A percentile compares a stretch with the other conserved stretches of the same genome.
These are phyloP conservation scores for Candida sp. DNA, from an alignment of 1,139 yeast species.

Conservation along the genomic window DNA sequence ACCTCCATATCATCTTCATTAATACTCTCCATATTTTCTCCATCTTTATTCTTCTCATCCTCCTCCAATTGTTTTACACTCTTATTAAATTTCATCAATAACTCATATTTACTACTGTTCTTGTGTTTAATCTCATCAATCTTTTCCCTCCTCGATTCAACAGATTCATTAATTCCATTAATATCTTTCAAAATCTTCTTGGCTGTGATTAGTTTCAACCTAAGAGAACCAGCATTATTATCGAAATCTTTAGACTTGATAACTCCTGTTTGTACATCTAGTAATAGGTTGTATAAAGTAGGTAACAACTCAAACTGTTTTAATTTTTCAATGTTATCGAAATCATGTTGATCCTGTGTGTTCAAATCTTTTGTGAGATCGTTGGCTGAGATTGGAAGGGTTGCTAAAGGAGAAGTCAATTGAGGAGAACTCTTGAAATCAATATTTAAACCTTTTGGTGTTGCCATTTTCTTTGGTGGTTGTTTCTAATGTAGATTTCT, in stretches of 20 bases:
- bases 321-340: constrained; percentile 24
- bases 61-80: constrained; percentile 6
- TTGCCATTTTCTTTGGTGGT: constrained; percentile 2
- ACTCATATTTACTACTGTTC: constrained; percentile 22
- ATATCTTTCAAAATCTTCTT: constrained; percentile 30
- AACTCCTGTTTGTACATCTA: constrained; percentile 31
- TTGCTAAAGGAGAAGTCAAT: constrained; percentile 1
- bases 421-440: not conserved
- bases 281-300: constrained; percentile 34
- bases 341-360: constrained; percentile 8
- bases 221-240: constrained; percentile 39
- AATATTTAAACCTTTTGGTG: not conserved
- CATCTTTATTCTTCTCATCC: not conserved
- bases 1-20: too few species aligned
- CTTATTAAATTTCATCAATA: constrained; percentile 18
- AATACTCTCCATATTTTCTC: not conserved
- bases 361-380: constrained; percentile 5
- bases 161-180: constrained; percentile 38
- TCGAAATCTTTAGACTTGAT: constrained; percentile 44
- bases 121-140: constrained; percentile 23
- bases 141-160: constrained; percentile 22
- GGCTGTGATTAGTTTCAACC: constrained; percentile 32
- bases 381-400: not conserved
- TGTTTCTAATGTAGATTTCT: not conserved
- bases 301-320: constrained; percentile 33